These are phyloP conservation scores for Mycena metata DNA, from an alignment of 768 basidiomycete species.

Conservation along the genomic window DNA sequence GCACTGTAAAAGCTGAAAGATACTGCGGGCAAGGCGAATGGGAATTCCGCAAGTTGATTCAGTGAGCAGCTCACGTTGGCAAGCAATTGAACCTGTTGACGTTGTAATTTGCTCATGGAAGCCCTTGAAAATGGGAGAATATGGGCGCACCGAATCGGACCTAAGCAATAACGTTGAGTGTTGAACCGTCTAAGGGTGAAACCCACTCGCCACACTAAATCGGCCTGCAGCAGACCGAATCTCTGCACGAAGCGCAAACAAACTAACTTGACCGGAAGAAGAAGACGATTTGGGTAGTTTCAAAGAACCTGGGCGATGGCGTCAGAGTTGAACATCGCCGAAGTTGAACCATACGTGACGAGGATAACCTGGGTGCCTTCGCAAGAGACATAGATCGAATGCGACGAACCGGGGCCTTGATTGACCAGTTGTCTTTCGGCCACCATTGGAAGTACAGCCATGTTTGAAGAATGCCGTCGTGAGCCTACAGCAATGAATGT, in stretches of 20 bases:
- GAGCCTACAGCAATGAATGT: constrained; percentile 11
- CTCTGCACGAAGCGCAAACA: constrained; percentile 19
- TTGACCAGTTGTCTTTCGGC: not conserved
- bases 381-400: too few species aligned
- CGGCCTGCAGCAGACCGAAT: constrained; percentile 2
- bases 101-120: not conserved
- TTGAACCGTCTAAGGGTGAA: not conserved
- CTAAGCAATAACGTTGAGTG: not conserved
- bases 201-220: constrained; percentile 24
- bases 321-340: not conserved
- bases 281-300: constrained; percentile 27
- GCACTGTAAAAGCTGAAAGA: constrained; percentile 8
- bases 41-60: too few species aligned
- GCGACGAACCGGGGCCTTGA: not conserved
- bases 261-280: constrained; percentile 19
- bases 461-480: constrained; percentile 4
- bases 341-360: constrained; percentile 2
- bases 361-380: constrained; percentile 3
- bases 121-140: not conserved
- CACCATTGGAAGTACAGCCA: constrained; percentile 31
- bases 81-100: constrained; percentile 31
- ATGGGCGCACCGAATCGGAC: constrained; percentile 24
- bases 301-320: not conserved
- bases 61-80: constrained; percentile 24
- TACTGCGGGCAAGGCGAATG: constrained; percentile 10